These are phyloP conservation scores for Trichoderma citrinoviride DNA, from an alignment of 2,329 filamentous ascomycete genomes.

Conservation along the genomic window DNA sequence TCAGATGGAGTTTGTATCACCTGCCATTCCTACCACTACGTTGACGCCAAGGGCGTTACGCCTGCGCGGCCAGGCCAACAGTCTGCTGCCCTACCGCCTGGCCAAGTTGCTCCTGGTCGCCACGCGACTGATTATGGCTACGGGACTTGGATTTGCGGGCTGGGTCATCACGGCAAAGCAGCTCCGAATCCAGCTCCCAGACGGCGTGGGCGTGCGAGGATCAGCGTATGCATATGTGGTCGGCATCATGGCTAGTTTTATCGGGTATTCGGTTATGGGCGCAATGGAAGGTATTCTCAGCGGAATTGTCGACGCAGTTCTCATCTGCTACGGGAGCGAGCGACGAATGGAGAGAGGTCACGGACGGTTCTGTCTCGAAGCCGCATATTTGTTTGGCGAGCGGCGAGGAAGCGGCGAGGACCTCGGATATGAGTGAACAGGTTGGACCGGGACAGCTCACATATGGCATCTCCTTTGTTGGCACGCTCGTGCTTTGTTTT, in stretches of 20 bases:
- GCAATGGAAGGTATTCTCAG: conserved; percentile 87
- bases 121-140: conserved; percentile 85
- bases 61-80: conserved; percentile 43
- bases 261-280: conserved; percentile 89
- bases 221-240: conserved; percentile 95
- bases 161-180: conserved; percentile 91
- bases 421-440: conserved; percentile 29
- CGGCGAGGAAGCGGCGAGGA: conserved; percentile 35
- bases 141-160: conserved; percentile 87
- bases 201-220: conserved; percentile 60
- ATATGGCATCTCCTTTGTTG: not conserved
- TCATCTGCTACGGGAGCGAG: conserved; percentile 95
- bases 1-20: conserved; percentile 76
- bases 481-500: not conserved
- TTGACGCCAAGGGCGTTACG: conserved; percentile 56
- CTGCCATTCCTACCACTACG: conserved; percentile 70
- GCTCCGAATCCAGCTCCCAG: conserved; percentile 59
- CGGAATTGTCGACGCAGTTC: conserved; percentile 80
- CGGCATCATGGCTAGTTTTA: conserved; percentile 85
- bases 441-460: not conserved
- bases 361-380: conserved; percentile 86
- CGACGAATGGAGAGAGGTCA: conserved; percentile 63
- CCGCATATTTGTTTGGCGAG: conserved; percentile 82
- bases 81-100: conserved; percentile 81
- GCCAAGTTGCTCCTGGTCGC: conserved; percentile 90